Percentiles rank a stretch among this genome's conserved stretches.
These are phyloP conservation scores for Lepraria neglecta DNA, from an alignment of 495 filamentous ascomycete species.

Conservation along the genomic window DNA sequence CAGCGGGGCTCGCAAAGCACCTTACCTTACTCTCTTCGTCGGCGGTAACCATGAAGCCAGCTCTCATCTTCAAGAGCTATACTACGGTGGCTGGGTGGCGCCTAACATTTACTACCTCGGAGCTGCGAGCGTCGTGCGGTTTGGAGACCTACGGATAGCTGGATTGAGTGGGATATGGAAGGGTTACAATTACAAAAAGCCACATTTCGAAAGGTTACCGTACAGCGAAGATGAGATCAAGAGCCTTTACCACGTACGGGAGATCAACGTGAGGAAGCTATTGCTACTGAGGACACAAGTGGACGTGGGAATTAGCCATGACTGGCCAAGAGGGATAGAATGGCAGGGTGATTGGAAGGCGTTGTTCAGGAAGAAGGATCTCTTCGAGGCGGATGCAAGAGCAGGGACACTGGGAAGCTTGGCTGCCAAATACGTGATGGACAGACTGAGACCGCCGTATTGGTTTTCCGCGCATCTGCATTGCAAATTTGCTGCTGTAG, in stretches of 20 bases:
- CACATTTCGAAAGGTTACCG: conserved; percentile 80
- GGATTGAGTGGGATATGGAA: conserved; percentile 93
- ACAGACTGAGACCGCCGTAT: conserved; percentile 70
- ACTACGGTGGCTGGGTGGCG: conserved; percentile 95
- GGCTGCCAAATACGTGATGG: conserved; percentile 71
- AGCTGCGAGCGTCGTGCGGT: conserved; percentile 76
- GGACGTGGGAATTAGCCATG: conserved; percentile 86
- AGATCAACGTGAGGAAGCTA: conserved; percentile 86
- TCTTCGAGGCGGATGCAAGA: conserved; percentile 66
- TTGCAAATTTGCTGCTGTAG: conserved; percentile 69
- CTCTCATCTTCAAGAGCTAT: conserved; percentile 80
- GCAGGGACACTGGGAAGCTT: conserved; percentile 67
- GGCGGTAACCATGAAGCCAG: conserved; percentile 93
- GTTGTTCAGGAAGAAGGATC: conserved; percentile 63
- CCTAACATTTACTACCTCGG: conserved; percentile 96
- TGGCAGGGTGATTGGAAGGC: conserved; percentile 55
- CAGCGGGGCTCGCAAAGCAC: conserved; percentile 65
- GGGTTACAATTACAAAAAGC: conserved; percentile 68
- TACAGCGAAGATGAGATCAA: conserved; percentile 67
- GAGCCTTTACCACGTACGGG: conserved; percentile 79
- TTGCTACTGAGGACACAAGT: conserved; percentile 76
- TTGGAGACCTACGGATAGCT: conserved; percentile 80
- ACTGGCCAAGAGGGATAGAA: conserved; percentile 85
- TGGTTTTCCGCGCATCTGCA: conserved; percentile 97
- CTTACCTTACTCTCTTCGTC: conserved; percentile 85